A percentile compares a stretch with the other conserved stretches of the same genome.
Conservation (phyloP, 345 rosid genomes). For the Reutealis trisperma region DNA sequence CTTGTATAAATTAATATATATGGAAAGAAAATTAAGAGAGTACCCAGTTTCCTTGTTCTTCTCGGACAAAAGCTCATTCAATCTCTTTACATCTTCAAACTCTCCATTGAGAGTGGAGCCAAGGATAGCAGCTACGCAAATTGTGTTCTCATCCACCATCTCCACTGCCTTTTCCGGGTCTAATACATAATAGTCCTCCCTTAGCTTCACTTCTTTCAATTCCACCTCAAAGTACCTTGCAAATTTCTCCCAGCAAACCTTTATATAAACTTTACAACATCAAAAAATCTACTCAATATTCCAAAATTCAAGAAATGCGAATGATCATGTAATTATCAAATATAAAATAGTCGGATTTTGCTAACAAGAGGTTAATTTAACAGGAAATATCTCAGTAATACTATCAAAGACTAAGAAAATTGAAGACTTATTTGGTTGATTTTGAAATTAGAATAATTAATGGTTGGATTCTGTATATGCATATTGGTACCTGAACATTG, state of each 20-base stretch:
- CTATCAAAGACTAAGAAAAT: too few relatives aligned
- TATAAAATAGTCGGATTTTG: too few relatives aligned
- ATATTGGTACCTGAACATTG: slow-evolving; percentile 24
- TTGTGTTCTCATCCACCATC: slow-evolving; percentile 34
- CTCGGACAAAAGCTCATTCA: slow-evolving; percentile 20
- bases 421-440: too few relatives aligned
- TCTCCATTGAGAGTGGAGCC: slow-evolving; percentile 35
- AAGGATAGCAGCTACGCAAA: slow-evolving; percentile 32
- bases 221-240: slow-evolving; percentile 34
- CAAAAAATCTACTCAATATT: background rate
- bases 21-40: too few relatives aligned
- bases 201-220: slow-evolving; percentile 29
- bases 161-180: slow-evolving; percentile 32
- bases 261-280: background rate
- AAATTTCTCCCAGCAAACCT: slow-evolving; percentile 35
- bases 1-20: too few relatives aligned
- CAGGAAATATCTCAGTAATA: too few relatives aligned
- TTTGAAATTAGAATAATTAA: too few relatives aligned
- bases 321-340: too few relatives aligned
- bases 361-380: too few relatives aligned
- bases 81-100: slow-evolving; percentile 31
- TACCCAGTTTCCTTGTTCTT: slow-evolving; percentile 32
- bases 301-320: too few relatives aligned
- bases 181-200: slow-evolving; percentile 23
- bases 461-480: too few relatives aligned